A percentile compares a stretch with the other conserved stretches of the same genome.
Conservation (phyloP, 257 asterid species). For the Petunia secreta region DNA sequence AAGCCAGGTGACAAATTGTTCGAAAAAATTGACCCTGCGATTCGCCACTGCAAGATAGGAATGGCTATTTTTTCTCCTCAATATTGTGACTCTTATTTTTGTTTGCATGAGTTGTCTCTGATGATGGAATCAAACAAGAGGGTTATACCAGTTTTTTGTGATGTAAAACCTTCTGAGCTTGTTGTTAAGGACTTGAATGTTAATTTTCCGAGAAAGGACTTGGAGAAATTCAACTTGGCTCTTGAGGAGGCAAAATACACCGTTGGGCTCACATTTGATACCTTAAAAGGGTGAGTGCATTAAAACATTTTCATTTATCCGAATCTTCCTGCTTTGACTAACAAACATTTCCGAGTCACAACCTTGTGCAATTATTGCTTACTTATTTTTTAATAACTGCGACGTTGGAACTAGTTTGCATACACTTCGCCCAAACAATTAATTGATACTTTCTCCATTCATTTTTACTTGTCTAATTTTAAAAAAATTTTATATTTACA, state of each 20-base stretch:
- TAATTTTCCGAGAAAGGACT: slow-evolving; percentile 38
- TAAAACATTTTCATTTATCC: neutral
- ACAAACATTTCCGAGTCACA: neutral
- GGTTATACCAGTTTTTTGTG: slow-evolving; percentile 73
- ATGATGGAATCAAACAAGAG: slow-evolving; percentile 58
- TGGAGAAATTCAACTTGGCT: slow-evolving; percentile 53
- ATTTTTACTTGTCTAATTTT: too few species aligned
- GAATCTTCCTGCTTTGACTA: neutral
- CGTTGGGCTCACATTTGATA: slow-evolving; percentile 84
- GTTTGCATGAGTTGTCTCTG: slow-evolving; percentile 68
- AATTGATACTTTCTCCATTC: too few species aligned
- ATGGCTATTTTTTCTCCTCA: slow-evolving; percentile 75
- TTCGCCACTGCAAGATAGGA: slow-evolving; percentile 63
- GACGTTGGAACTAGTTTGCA: too few species aligned
- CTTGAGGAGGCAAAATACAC: slow-evolving; percentile 73
- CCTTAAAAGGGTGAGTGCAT: slow-evolving; percentile 53
- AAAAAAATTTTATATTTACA: too few species aligned
- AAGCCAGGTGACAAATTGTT: slow-evolving; percentile 77
- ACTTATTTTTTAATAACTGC: too few species aligned
- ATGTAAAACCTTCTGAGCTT: slow-evolving; percentile 81
- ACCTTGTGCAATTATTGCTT: too few species aligned
- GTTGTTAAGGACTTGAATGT: slow-evolving; percentile 50
- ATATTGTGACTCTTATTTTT: slow-evolving; percentile 77
- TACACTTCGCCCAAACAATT: too few species aligned
- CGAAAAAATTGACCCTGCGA: slow-evolving; percentile 62